These are phyloP conservation scores for Epichloe coenophiala DNA, from an alignment of 2,329 filamentous ascomycete genomes.

Conservation along the genomic window DNA sequence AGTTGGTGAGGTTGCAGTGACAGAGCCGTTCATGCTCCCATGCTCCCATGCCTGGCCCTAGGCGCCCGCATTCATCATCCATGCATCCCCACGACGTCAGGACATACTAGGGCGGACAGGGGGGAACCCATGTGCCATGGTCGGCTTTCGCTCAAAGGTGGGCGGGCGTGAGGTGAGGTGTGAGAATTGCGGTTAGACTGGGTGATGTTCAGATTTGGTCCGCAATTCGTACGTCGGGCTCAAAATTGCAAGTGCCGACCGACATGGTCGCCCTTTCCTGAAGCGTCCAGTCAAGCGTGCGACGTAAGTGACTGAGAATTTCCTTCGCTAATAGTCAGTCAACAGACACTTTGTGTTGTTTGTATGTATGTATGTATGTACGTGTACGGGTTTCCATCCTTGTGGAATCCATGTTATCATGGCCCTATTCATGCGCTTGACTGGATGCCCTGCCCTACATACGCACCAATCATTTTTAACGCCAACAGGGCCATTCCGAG, in stretches of 20 bases:
- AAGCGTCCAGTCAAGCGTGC: neutral
- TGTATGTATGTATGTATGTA: too few species aligned
- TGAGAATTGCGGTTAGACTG: neutral
- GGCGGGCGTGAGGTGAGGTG: neutral
- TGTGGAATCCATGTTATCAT: neutral
- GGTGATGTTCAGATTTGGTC: neutral
- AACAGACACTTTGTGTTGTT: too few species aligned
- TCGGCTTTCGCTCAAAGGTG: constrained; percentile 1
- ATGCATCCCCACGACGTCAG: constrained; percentile 2
- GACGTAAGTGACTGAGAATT: too few species aligned
- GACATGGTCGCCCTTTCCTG: neutral
- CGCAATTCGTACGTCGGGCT: neutral
- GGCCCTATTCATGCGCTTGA: neutral
- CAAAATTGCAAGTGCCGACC: neutral
- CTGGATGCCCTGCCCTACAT: neutral
- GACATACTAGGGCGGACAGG: neutral
- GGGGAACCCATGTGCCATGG: neutral
- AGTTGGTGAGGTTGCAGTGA: too few species aligned
- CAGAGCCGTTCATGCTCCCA: neutral
- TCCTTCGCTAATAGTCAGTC: too few species aligned
- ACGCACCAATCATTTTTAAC: neutral
- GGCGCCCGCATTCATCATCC: neutral
- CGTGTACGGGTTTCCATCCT: too few species aligned
- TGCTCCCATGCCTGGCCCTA: neutral
- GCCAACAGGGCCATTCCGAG: neutral